Evolutionary conservation across 2,329 filamentous ascomycete species (phyloP), one percentile per base, ranked within the genome.

Genomic region (Neopestalotiopsis rosae): DNA sequence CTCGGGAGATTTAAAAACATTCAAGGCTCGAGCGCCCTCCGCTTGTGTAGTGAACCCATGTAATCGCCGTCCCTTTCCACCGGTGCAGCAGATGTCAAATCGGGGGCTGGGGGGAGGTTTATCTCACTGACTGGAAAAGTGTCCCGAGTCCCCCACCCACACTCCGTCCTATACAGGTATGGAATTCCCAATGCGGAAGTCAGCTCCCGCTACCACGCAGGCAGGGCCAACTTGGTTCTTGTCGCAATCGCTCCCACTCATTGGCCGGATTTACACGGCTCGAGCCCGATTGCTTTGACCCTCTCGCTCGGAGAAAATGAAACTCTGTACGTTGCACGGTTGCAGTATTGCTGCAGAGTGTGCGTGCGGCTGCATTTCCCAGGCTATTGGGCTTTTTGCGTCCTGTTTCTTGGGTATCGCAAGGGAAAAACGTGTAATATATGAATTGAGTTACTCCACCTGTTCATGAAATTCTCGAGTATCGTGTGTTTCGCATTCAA

Each of bases 241-340:
- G 45, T 38, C 10, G 34, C 34, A 38, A 38, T 38, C 34, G 34
- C 34, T 7, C 5, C 45, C 45, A 9, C n/a, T 10, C n/a, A 52
- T 52, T 52, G 45, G 45, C 17, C 45, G 10, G 7, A 1, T 3
- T 17, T n/a, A 20, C 45, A 52, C 45, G 45, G 45, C 45, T 24
- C 45, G 45, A 24, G 45, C 45, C 24, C 34, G 10, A n/a, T 20
- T 52, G 45, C 45, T 52, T 52, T 17, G 45, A 52, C 45, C 45
- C 20, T 52, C 45, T 52, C n/a, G 45, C 45, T 52, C 45, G 45
- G 45, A 52, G 45, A 52, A 52, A 52, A 52, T 52, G 45, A 52
- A 52, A 52, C n/a, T 52, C 45, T 52, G n/a, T 52, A 7, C 6
- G 45, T 52, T 52, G 45, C 45, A 38, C 14, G n/a, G 45, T 52